Base-by-base conservation (phyloP, 768 basidiomycete genomes). In the Phaeotremella fagi region DNA sequence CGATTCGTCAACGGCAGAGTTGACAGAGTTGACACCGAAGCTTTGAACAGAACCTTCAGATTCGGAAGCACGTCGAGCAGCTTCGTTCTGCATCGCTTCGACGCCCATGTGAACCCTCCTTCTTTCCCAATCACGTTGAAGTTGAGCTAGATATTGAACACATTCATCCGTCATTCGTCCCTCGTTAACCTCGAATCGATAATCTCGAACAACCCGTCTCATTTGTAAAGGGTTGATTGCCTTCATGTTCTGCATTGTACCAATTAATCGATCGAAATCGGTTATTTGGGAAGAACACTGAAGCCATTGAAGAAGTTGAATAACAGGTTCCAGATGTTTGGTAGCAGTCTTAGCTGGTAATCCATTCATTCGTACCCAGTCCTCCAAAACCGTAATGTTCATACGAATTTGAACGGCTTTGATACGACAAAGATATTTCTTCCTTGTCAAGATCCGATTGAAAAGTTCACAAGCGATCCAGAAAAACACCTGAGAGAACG, bases 401-500 rank as follows among this genome's bases (percentile, higher is more conserved):
- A 90, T 82, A 45, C 83, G 81, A 61, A 98, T 88, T 70, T 94
- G 92, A 51, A 88, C 77, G 2, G 95, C 92, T 67, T 88, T 62
- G 63, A 75, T 87, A 82, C 94, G 83, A 76, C 95, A 97, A 3
- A 98, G 78, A 69, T 89, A 94, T 70, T 91, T 95, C 77, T 90
- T 95, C 50, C 92, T 83, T 12, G 66, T 65, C 15, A 76, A 57
- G 26, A 77, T 69, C 9, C 75, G 62, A 46, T 78, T 78, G 64
- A 75, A 63, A n/a, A 71, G 72, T 84, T 79, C 79, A 57, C 90
- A 89, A 22, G 90, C 85, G 49, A 90, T 86, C 95, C 95, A 99
- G 71, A 92, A 97, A 79, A 95, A 85, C n/a, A 95, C 83, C 75
- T 99, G 95, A 1, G 90, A 92, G 84, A 91, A 94, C 45, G 92